These are phyloP conservation scores for Penicillium ucsense DNA, from an alignment of 495 filamentous ascomycete species.

Conservation along the genomic window DNA sequence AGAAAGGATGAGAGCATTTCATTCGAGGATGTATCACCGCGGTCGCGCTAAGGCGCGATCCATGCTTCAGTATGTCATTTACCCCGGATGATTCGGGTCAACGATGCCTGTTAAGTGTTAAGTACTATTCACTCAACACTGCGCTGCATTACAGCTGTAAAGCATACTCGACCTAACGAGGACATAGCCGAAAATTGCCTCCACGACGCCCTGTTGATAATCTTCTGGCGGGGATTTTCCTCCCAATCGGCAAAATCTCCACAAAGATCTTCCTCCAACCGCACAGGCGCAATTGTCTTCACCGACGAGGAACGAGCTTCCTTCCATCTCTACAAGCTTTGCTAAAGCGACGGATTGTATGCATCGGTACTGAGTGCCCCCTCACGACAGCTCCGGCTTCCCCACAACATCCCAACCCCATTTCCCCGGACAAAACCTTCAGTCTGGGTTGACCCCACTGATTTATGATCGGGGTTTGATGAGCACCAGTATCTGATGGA, in stretches of 20 bases:
- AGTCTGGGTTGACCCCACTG: conserved; percentile 11
- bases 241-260: conserved; percentile 24
- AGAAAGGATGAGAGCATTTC: no score
- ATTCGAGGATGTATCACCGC: no score
- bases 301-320: conserved; percentile 1
- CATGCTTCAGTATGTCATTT: no score
- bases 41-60: no score
- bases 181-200: background rate
- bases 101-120: no score
- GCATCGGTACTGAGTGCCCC: background rate
- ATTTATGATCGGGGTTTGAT: background rate
- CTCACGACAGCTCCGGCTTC: conserved; percentile 2
- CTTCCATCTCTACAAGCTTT: conserved; percentile 6
- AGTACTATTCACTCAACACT: no score
- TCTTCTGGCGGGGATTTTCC: conserved; percentile 19
- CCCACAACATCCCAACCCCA: conserved; percentile 7
- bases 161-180: no score
- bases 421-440: conserved; percentile 14
- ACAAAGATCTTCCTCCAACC: conserved; percentile 28
- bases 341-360: background rate
- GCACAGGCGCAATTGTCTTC: conserved; percentile 1
- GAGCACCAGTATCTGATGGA: conserved; percentile 3
- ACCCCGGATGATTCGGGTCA: no score
- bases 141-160: no score
- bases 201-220: background rate